phyloP scores from a whole-genome alignment of 257 asterid genomes.

The Rhazya stricta region DNA sequence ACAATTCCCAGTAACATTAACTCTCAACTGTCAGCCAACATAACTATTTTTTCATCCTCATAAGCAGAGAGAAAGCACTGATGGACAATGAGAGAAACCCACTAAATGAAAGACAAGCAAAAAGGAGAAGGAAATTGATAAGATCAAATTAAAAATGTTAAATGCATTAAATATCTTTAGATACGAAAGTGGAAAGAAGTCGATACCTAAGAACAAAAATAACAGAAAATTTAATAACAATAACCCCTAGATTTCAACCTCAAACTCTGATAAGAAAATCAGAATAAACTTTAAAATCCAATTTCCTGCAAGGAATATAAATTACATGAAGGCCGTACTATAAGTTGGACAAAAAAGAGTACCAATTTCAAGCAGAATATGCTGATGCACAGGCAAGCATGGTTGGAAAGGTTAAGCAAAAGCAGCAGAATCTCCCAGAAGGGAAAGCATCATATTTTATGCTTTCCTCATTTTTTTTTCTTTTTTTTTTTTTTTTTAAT shows the following conservation, averaged over 20 bases:
- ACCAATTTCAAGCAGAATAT: too few species aligned
- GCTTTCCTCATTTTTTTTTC: background rate
- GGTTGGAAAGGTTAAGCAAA: too few species aligned
- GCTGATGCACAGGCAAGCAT: too few species aligned
- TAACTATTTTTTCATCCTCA: background rate
- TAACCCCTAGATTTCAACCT: background rate
- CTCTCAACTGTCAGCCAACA: background rate
- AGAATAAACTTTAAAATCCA: too few species aligned
- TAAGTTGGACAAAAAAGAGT: too few species aligned
- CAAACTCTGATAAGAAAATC: background rate
- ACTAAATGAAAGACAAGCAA: background rate
- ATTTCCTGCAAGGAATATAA: too few species aligned
- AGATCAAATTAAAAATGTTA: background rate
- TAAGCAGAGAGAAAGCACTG: background rate
- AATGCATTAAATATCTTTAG: background rate
- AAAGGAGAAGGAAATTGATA: background rate
- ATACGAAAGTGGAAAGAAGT: background rate
- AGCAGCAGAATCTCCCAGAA: too few species aligned
- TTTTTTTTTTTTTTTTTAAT: too few species aligned
- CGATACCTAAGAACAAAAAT: background rate
- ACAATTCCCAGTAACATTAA: too few species aligned
- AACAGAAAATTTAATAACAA: too few species aligned
- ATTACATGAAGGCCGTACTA: too few species aligned
- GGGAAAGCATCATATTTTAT: too few species aligned
- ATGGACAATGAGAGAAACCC: background rate